Base-by-base conservation (phyloP, 2,329 filamentous ascomycete genomes). In the Dactylellina leptospora region DNA sequence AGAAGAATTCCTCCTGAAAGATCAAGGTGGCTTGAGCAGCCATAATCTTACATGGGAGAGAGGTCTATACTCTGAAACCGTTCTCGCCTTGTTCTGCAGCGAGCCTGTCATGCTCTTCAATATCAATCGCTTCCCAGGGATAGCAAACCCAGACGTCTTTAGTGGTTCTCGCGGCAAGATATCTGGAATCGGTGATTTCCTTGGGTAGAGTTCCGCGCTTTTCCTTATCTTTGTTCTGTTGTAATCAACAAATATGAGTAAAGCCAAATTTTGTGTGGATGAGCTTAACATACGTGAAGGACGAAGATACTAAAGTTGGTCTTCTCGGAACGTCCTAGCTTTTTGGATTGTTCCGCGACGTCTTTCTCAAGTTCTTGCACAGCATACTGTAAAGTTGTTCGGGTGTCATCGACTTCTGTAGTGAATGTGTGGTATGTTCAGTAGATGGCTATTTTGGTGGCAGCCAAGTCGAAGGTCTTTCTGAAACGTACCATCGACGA, bases 81-180 rank as follows among this genome's bases (percentile, higher is more conserved):
- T 63, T 47, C 22, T n/a, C n/a, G n/a, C 27, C 38, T 22, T 72
- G 71, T 76, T 83, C 80, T 74, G 82, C 82, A 16, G 92, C 90
- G 66, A 88, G 79, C 71, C 82, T 81, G 81, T 97, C 93, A 80
- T 97, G 93, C 84, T 93, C 91, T 25, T 96, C 92, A 78, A 97
- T 97, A 79, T 97, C 91, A 84, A 82, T 89, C 44, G 95, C 95
- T 83, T 97, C 95, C 95, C 95, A 99, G 13, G 95, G 95, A 82
- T 99, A 99, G 85, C 92, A 96, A 80, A 97, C 97, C 95, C 95
- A 99, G 75, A 92, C 89, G 81, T 99, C 93, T n/a, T 86, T 86
- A 28, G 96, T 90, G 4, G 93, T 97, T 78, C 89, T 84, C 20
- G 95, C 92, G 20, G 95, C 95, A 76, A 90, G 81, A 82, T 99